A percentile compares a stretch with the other conserved stretches of the same genome.
Conservation (phyloP, 2,329 filamentous ascomycete genomes). For the Blumeria hordei region DNA sequence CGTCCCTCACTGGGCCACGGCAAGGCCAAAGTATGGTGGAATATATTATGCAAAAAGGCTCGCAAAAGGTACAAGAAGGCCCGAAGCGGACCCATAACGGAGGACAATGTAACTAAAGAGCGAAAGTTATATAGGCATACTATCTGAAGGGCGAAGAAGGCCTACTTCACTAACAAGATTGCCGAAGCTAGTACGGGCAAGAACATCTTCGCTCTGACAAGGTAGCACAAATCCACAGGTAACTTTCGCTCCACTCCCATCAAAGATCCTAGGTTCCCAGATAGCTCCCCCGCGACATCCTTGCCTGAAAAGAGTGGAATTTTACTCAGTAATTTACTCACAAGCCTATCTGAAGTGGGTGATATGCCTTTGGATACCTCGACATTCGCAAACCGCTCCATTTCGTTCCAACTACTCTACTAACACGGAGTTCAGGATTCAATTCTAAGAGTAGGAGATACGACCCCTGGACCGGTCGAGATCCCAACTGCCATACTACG, state of each 20-base stretch:
- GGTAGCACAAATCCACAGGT: neutral
- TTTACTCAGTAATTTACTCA: neutral
- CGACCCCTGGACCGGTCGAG: neutral
- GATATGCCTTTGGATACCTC: no score
- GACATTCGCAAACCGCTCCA: no score
- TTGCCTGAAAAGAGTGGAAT: neutral
- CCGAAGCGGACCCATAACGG: neutral
- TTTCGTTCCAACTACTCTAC: no score
- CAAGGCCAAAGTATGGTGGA: neutral
- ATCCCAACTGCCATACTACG: neutral
- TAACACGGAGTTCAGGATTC: no score
- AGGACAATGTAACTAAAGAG: neutral
- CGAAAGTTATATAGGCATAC: neutral
- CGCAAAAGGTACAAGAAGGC: neutral
- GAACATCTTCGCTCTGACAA: neutral
- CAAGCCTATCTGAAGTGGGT: no score
- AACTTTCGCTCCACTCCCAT: neutral
- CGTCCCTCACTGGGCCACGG: neutral
- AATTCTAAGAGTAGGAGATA: neutral
- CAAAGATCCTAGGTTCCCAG: neutral
- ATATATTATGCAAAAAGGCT: neutral
- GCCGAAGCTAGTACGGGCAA: neutral
- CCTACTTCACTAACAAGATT: neutral
- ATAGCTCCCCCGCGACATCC: neutral
- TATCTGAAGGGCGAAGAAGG: neutral